A percentile compares a stretch with the other conserved stretches of the same genome.
These are phyloP conservation scores for Cardamine chenopodiifolia DNA, from an alignment of 345 rosid genomes.

Conservation along the genomic window DNA sequence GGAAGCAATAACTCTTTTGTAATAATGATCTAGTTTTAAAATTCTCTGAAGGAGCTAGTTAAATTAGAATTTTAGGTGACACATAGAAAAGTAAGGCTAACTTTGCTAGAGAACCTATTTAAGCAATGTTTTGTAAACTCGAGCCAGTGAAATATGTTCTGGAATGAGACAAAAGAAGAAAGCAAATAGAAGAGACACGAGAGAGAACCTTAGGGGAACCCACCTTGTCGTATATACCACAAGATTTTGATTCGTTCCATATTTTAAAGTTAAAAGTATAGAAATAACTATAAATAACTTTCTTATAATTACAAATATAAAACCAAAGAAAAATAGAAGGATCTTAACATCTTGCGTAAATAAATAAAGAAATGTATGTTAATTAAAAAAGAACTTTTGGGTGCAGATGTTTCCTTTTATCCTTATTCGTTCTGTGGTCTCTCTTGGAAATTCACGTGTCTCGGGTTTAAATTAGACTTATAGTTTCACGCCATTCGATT, in stretches of 20 bases:
- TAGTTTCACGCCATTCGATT: constrained; percentile 44
- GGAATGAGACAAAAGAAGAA: constrained; percentile 44
- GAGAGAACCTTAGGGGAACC: constrained; percentile 44
- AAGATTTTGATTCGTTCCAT: constrained; percentile 37
- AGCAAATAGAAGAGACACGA: constrained; percentile 45
- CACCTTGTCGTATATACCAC: constrained; percentile 42
- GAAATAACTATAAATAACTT: neutral
- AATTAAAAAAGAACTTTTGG: constrained; percentile 43
- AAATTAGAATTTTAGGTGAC: constrained; percentile 1
- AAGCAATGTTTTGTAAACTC: constrained; percentile 27
- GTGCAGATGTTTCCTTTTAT: constrained; percentile 45
- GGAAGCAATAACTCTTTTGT: neutral
- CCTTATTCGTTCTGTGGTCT: constrained; percentile 40
- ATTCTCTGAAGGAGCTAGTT: neutral
- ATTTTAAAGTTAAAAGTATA: constrained; percentile 7
- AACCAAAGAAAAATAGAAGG: neutral
- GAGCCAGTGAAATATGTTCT: constrained; percentile 30
- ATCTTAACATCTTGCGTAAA: constrained; percentile 23
- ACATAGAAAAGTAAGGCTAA: neutral
- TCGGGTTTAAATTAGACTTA: constrained; percentile 36
- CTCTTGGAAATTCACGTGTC: constrained; percentile 46
- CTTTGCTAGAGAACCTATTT: constrained; percentile 13
- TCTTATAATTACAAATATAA: neutral
- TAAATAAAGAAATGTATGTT: constrained; percentile 19
- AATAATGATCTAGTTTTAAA: neutral